These are phyloP conservation scores for Dothideomycetes sp. DNA, from an alignment of 2,329 filamentous ascomycete genomes.

Conservation along the genomic window DNA sequence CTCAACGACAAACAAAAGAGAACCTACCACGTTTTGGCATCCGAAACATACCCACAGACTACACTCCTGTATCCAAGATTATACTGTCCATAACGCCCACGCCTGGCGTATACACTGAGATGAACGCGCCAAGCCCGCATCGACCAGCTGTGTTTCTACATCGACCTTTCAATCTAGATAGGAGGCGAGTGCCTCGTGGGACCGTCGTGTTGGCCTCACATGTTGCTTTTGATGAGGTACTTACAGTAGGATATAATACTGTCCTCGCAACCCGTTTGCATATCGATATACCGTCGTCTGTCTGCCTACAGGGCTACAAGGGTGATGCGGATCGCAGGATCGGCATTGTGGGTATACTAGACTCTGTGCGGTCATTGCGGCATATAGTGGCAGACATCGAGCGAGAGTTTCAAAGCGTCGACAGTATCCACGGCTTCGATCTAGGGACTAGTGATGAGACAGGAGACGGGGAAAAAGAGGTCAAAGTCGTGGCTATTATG, in stretches of 20 bases:
- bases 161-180: slow-evolving; percentile 6
- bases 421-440: slow-evolving; percentile 2
- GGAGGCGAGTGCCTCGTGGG: slow-evolving; percentile 1
- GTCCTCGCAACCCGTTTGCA: slow-evolving; percentile 21
- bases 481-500: slow-evolving; percentile 25
- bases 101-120: slow-evolving; percentile 4
- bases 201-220: slow-evolving; percentile 3
- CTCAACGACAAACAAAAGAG: not conserved
- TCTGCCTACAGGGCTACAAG: slow-evolving; percentile 28
- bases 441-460: not conserved
- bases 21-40: not conserved
- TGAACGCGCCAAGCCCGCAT: not conserved
- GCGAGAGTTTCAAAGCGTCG: too few relatives aligned
- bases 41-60: not conserved
- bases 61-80: not conserved
- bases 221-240: slow-evolving; percentile 23
- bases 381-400: too few relatives aligned
- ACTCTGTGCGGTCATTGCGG: not conserved
- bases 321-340: slow-evolving; percentile 25
- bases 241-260: slow-evolving; percentile 28
- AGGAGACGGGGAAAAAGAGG: slow-evolving; percentile 4
- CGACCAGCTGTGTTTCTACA: slow-evolving; percentile 3
- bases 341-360: slow-evolving; percentile 18
- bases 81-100: slow-evolving; percentile 8
- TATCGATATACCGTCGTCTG: slow-evolving; percentile 11